A percentile compares a stretch with the other conserved stretches of the same genome.
These are phyloP conservation scores for Lasiodiplodia hormozganensis DNA, from an alignment of 2,329 filamentous ascomycete species.

Conservation along the genomic window DNA sequence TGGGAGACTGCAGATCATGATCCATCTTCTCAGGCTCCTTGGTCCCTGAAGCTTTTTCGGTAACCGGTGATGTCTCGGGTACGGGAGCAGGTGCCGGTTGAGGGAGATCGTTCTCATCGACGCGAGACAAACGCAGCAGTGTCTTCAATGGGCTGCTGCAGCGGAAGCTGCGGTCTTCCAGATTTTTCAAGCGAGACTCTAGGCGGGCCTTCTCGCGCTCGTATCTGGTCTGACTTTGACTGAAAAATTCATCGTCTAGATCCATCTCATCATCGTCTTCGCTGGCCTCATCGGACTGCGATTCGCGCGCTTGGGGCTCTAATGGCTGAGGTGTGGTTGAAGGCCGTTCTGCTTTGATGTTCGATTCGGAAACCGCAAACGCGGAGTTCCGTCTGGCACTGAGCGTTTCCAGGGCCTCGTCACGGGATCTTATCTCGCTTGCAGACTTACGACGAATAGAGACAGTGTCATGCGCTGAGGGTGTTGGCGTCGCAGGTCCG, in stretches of 20 bases:
- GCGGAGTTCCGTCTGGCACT: constrained; percentile 31
- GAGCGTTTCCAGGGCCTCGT: constrained; percentile 25
- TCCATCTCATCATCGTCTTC: constrained; percentile 57
- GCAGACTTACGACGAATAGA: constrained; percentile 26
- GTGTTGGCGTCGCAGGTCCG: constrained; percentile 32
- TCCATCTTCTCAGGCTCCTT: constrained; percentile 15
- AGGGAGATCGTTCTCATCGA: constrained; percentile 44
- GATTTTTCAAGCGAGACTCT: constrained; percentile 51
- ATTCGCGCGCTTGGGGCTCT: constrained; percentile 9
- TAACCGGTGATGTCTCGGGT: constrained; percentile 25
- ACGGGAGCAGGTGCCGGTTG: neutral
- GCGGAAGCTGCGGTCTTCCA: constrained; percentile 51
- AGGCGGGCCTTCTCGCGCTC: constrained; percentile 53
- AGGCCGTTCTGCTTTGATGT: constrained; percentile 20
- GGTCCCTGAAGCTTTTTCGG: neutral
- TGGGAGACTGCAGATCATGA: neutral
- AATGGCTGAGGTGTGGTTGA: constrained; percentile 7
- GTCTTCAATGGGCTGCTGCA: constrained; percentile 53
- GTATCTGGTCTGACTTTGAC: constrained; percentile 55
- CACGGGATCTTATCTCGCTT: constrained; percentile 25
- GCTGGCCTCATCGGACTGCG: constrained; percentile 36
- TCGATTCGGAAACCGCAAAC: constrained; percentile 28
- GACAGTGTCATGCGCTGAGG: constrained; percentile 39
- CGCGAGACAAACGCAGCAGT: constrained; percentile 49
- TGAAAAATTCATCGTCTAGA: constrained; percentile 51